These are phyloP conservation scores for Populus nigra DNA, from an alignment of 345 rosid species.

Conservation along the genomic window DNA sequence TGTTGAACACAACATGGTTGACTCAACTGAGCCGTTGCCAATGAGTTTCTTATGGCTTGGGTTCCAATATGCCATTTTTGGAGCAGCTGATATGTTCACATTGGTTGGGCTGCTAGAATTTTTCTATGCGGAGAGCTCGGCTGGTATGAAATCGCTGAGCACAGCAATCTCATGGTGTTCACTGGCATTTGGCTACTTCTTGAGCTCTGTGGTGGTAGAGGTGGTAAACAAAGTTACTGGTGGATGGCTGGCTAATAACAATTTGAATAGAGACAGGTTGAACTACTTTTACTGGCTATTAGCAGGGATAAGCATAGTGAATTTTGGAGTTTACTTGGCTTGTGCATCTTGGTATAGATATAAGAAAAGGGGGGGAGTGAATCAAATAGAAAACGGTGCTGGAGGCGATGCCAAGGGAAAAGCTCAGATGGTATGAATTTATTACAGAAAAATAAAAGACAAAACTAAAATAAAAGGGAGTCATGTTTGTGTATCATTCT, in stretches of 20 bases:
- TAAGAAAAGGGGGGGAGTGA: constrained; percentile 34
- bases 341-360: constrained; percentile 67
- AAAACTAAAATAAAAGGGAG: no score
- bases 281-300: constrained; percentile 45
- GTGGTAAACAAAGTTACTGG: constrained; percentile 54
- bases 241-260: constrained; percentile 48
- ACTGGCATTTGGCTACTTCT: constrained; percentile 51
- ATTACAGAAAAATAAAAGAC: background rate
- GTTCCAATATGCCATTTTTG: constrained; percentile 49
- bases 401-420: constrained; percentile 16
- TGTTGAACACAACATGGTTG: constrained; percentile 44
- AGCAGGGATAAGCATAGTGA: constrained; percentile 34
- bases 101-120: constrained; percentile 58
- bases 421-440: constrained; percentile 6
- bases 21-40: constrained; percentile 46
- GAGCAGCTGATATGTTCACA: constrained; percentile 63
- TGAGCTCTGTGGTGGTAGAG: constrained; percentile 51
- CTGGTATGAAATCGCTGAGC: constrained; percentile 51
- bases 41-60: constrained; percentile 62
- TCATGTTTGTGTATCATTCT: no score
- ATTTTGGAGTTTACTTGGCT: constrained; percentile 48
- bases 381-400: constrained; percentile 10
- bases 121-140: constrained; percentile 56
- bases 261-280: constrained; percentile 40
- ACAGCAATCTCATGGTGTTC: constrained; percentile 57